Percentiles rank a stretch among this genome's conserved stretches.
Conservation (phyloP, 306 rosid species). For the Medicago truncatula region MtrunA17r5.0-ANR NC_053048.1:34733001-34733500, state of each 20-base stretch:
- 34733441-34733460: slow-evolving; percentile 81
- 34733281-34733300: slow-evolving; percentile 64
- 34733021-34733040: too few species aligned
- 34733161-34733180: background rate
- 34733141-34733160: background rate
- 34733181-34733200: background rate
- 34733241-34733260: slow-evolving; percentile 74
- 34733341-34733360: slow-evolving; percentile 66
- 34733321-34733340: slow-evolving; percentile 60
- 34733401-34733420: slow-evolving; percentile 68
- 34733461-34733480: slow-evolving; percentile 73
- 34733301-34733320: slow-evolving; percentile 63
- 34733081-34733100: too few species aligned
- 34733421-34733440: slow-evolving; percentile 68
- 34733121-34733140: too few species aligned
- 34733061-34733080: too few species aligned
- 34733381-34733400: slow-evolving; percentile 66
- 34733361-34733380: slow-evolving; percentile 21
- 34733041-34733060: too few species aligned
- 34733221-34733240: slow-evolving; percentile 63
- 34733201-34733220: background rate
- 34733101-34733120: too few species aligned
- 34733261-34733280: slow-evolving; percentile 63
- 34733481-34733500: slow-evolving; percentile 78
- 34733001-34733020: too few species aligned